Evolutionary conservation across 2,329 filamentous ascomycete genomes (phyloP).

Genomic region (Verticillium dahliae): DNA sequence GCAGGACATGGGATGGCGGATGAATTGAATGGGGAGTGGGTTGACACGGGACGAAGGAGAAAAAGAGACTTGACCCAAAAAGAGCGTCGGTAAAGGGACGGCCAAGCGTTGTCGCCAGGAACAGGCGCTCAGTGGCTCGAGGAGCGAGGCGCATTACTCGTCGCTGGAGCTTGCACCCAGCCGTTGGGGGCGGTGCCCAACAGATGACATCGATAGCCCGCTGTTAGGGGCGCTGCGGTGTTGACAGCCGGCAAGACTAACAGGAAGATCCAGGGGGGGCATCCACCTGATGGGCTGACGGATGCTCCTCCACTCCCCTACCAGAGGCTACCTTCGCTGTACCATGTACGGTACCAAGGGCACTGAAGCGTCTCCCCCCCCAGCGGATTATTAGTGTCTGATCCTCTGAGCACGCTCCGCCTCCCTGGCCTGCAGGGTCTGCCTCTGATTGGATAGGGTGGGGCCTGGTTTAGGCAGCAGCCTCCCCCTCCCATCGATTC

Average conservation of each 20-base stretch:
- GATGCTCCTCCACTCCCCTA: background rate
- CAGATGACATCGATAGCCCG: background rate
- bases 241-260: background rate
- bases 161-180: background rate
- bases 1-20: background rate
- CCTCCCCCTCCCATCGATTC: conserved; percentile 9
- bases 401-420: conserved; percentile 12
- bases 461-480: conserved; percentile 23
- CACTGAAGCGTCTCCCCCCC: background rate
- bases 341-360: no score
- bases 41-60: background rate
- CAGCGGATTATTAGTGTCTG: background rate
- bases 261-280: no score
- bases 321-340: background rate
- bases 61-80: background rate
- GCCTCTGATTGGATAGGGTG: conserved; percentile 11
- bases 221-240: background rate
- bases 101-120: background rate
- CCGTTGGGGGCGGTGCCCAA: background rate
- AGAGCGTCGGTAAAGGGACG: background rate
- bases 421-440: conserved; percentile 16
- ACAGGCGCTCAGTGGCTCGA: background rate
- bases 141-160: background rate
- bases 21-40: background rate
- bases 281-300: background rate